Percentiles rank a stretch among this genome's conserved stretches.
Conservation (phyloP, 2,329 filamentous ascomycete genomes). For the Trichothecium sympodiale region DNA sequence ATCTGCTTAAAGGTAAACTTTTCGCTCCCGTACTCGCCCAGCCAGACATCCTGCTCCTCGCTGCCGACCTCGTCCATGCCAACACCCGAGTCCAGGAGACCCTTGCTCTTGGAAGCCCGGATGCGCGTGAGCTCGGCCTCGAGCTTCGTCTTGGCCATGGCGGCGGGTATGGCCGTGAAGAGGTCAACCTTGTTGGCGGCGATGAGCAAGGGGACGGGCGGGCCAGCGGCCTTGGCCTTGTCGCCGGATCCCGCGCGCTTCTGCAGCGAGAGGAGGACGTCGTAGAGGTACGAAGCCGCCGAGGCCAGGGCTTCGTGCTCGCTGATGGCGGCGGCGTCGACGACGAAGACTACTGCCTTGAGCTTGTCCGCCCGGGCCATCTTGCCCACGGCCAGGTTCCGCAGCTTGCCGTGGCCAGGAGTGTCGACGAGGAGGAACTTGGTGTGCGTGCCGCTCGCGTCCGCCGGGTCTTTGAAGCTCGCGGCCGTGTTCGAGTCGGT, state of each 20-base stretch:
- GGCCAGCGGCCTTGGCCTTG: constrained; percentile 16
- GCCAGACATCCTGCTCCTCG: constrained; percentile 68
- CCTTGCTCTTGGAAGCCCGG: constrained; percentile 65
- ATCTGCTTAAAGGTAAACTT: constrained; percentile 73
- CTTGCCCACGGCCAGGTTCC: constrained; percentile 51
- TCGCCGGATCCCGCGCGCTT: constrained; percentile 44
- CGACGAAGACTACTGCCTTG: constrained; percentile 70
- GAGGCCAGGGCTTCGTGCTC: constrained; percentile 53
- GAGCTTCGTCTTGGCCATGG: constrained; percentile 61
- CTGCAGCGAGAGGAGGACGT: constrained; percentile 75
- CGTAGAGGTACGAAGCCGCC: constrained; percentile 77
- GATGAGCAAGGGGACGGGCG: constrained; percentile 62
- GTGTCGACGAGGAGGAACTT: constrained; percentile 78
- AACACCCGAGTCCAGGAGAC: constrained; percentile 72
- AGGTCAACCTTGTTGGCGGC: constrained; percentile 94
- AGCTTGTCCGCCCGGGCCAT: constrained; percentile 38
- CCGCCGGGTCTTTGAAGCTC: constrained; percentile 46
- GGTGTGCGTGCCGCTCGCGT: constrained; percentile 43
- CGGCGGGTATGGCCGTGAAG: constrained; percentile 79
- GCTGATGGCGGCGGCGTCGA: constrained; percentile 67
- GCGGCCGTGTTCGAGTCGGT: constrained; percentile 28
- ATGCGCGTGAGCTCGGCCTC: constrained; percentile 76
- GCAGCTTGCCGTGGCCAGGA: constrained; percentile 90
- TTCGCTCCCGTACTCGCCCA: constrained; percentile 69
- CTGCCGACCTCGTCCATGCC: constrained; percentile 48